A percentile compares a stretch with the other conserved stretches of the same genome.
Conservation (phyloP, 2,329 filamentous ascomycete species). For the Pseudonectria buxi region DNA sequence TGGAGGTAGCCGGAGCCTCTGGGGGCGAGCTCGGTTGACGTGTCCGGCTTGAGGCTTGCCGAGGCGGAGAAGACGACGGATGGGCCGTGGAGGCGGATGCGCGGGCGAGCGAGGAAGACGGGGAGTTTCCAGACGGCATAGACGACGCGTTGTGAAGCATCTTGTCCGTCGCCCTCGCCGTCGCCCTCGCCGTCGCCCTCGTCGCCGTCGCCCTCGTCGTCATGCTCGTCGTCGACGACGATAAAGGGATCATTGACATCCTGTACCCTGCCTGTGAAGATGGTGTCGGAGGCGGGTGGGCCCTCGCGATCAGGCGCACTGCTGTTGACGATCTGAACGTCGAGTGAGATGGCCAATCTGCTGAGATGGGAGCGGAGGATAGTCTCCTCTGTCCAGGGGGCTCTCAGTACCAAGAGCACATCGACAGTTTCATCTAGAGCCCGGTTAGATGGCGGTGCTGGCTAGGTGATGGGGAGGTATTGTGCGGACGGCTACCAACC, state of each 20-base stretch:
- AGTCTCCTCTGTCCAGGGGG: constrained; percentile 51
- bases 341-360: constrained; percentile 58
- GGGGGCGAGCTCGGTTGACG: constrained; percentile 19
- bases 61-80: constrained; percentile 58
- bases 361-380: constrained; percentile 52
- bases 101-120: constrained; percentile 51
- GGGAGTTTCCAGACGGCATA: constrained; percentile 56
- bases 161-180: constrained; percentile 16
- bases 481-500: constrained; percentile 43
- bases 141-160: constrained; percentile 30
- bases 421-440: constrained; percentile 65
- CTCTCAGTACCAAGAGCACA: constrained; percentile 61
- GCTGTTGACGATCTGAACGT: constrained; percentile 58
- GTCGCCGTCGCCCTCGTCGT: constrained; percentile 19
- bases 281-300: constrained; percentile 47
- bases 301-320: constrained; percentile 41
- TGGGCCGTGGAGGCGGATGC: constrained; percentile 60
- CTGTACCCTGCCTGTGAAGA: constrained; percentile 50
- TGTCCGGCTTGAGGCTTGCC: constrained; percentile 51
- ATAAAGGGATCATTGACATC: constrained; percentile 45
- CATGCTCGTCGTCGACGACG: constrained; percentile 36
- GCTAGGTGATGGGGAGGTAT: constrained; percentile 28
- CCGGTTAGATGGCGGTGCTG: constrained; percentile 26
- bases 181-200: constrained; percentile 21
- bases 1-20: constrained; percentile 57